Evolutionary conservation across 1,139 yeast genomes (phyloP).

Genomic region (Protomyces macrosporus): DNA sequence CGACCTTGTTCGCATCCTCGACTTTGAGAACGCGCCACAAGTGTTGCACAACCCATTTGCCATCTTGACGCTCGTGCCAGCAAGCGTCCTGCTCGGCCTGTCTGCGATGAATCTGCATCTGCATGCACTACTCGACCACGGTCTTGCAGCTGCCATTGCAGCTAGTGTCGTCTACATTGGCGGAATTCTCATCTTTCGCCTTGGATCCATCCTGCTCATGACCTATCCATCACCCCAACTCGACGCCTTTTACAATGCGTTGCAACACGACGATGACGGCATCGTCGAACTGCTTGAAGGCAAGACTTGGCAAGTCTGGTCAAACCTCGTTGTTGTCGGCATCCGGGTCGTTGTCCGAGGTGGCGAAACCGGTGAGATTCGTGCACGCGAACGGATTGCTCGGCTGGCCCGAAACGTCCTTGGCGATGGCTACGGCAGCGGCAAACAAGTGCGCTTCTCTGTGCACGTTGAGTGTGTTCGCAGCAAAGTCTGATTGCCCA

Average conservation of each 20-base stretch:
- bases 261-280: constrained; percentile 8
- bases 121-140: constrained; percentile 6
- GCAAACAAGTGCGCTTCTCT: constrained; percentile 8
- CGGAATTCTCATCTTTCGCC: constrained; percentile 1
- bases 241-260: neutral
- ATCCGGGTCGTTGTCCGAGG: constrained; percentile 16
- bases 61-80: constrained; percentile 10
- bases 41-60: constrained; percentile 14
- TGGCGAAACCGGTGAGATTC: constrained; percentile 16
- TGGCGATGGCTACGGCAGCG: constrained; percentile 25
- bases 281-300: constrained; percentile 6
- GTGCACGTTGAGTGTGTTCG: constrained; percentile 22
- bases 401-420: constrained; percentile 15
- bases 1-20: constrained; percentile 4
- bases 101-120: neutral
- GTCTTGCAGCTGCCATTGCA: constrained; percentile 5
- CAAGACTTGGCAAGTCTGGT: constrained; percentile 25
- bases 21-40: constrained; percentile 6
- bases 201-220: constrained; percentile 24
- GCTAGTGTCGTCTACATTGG: constrained; percentile 4
- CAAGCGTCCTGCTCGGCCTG: neutral
- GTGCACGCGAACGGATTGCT: constrained; percentile 20
- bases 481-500: neutral
- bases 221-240: constrained; percentile 22
- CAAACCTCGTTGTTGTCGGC: constrained; percentile 11